Evolutionary conservation across 257 asterid genomes (phyloP).

Genomic region (Nicotiana tabacum): DNA sequence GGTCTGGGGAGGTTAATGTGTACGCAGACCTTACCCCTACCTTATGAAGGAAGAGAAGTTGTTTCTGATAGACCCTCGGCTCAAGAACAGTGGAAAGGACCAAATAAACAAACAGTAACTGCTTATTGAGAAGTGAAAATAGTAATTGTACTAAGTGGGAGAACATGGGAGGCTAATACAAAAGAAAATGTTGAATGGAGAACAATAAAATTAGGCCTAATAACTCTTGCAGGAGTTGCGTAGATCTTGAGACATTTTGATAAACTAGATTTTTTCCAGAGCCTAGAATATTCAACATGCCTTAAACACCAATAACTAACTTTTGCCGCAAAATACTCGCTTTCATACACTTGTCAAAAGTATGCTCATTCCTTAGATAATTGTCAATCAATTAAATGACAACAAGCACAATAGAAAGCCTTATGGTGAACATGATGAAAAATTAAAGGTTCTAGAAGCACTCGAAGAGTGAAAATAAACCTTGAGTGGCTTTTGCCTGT

Average conservation of each 20-base stretch:
- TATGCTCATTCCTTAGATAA: background rate
- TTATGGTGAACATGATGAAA: background rate
- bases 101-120: background rate
- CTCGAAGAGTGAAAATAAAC: conserved; percentile 31
- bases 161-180: background rate
- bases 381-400: background rate
- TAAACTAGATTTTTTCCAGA: background rate
- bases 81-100: too few relatives aligned
- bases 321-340: background rate
- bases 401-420: conserved; percentile 2
- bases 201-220: background rate
- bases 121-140: background rate
- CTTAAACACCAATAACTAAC: background rate
- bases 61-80: too few relatives aligned
- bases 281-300: background rate
- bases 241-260: background rate
- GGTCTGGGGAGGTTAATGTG: too few relatives aligned
- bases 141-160: background rate
- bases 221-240: background rate
- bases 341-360: background rate
- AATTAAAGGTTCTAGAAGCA: background rate
- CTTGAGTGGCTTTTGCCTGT: conserved; percentile 72
- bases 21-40: too few relatives aligned
- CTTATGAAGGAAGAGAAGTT: too few relatives aligned
- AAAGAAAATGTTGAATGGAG: conserved; percentile 1